These are phyloP conservation scores for Spizellomyces punctatus DNA, from an alignment of 192 early-diverging fungal species.

Conservation along the genomic window DNA sequence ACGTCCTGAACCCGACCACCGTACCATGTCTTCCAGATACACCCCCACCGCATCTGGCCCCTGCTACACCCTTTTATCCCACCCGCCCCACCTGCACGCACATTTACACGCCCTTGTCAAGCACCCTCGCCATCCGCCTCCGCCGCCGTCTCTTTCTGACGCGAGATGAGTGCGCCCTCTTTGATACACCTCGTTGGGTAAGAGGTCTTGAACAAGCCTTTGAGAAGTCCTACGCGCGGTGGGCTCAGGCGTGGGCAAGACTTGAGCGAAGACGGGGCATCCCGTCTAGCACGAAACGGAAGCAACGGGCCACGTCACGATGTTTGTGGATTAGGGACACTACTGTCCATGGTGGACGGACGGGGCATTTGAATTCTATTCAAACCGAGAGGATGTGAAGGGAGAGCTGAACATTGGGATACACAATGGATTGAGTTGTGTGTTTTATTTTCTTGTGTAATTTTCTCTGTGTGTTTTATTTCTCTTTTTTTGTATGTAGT, in stretches of 20 bases:
- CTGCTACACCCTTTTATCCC: conserved; percentile 14
- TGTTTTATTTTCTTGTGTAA: too few species aligned
- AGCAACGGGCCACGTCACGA: neutral
- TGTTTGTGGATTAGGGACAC: conserved; percentile 11
- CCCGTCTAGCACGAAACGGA: neutral
- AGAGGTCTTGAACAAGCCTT: conserved; percentile 75
- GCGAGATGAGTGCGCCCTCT: conserved; percentile 78
- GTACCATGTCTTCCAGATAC: neutral
- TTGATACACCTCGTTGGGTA: conserved; percentile 88
- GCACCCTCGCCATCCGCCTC: conserved; percentile 22
- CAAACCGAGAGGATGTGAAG: too few species aligned
- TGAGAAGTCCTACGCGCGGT: conserved; percentile 23
- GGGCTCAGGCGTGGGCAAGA: conserved; percentile 9
- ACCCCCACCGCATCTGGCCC: neutral
- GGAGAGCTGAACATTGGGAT: too few species aligned
- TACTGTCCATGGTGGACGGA: too few species aligned
- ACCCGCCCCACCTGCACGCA: neutral
- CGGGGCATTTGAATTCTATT: too few species aligned
- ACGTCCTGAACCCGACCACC: neutral
- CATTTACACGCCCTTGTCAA: conserved; percentile 17
- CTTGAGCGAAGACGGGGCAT: neutral
- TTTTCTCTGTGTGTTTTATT: too few species aligned
- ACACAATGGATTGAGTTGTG: too few species aligned
- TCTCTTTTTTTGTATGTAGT: too few species aligned
- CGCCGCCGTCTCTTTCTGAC: conserved; percentile 68